Evolutionary conservation across 1,284 basidiomycete species (phyloP).

Genomic region (Ceratobasidium sp.): DNA sequence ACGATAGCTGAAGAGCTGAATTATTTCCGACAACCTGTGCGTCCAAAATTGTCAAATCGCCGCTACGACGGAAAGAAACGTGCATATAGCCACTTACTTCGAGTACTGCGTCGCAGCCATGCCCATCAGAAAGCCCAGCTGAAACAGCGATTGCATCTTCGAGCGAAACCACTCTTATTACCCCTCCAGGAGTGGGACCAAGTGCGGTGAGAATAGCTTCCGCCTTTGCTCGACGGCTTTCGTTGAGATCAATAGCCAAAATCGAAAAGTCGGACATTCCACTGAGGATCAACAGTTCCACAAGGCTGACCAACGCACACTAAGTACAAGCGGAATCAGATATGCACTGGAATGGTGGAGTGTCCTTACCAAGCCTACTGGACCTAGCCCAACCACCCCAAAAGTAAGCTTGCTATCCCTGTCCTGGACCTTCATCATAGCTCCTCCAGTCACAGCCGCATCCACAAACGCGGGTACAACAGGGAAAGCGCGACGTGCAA

Average conservation of each 20-base stretch:
- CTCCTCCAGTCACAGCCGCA: neutral
- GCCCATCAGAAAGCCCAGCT: conserved; percentile 58
- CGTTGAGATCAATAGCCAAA: conserved; percentile 67
- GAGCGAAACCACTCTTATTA: conserved; percentile 54
- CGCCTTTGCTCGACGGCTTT: conserved; percentile 51
- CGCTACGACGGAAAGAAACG: neutral
- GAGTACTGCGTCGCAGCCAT: conserved; percentile 68
- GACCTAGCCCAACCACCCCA: conserved; percentile 74
- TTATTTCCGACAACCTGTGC: conserved; percentile 81
- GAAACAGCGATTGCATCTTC: conserved; percentile 60
- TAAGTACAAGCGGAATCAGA: conserved; percentile 43
- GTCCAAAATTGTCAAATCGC: conserved; percentile 40
- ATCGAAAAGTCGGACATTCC: conserved; percentile 58
- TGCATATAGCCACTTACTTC: conserved; percentile 56
- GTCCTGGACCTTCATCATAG: neutral
- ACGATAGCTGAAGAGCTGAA: conserved; percentile 72
- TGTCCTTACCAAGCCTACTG: conserved; percentile 68
- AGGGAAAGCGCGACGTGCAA: conserved; percentile 3
- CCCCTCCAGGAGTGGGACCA: conserved; percentile 12
- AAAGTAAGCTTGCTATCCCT: conserved; percentile 63
- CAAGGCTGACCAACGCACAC: conserved; percentile 66
- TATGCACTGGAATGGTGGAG: conserved; percentile 7
- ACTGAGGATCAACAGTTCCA: conserved; percentile 62
- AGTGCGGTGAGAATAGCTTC: conserved; percentile 28
- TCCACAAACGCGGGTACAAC: neutral